Conservation (phyloP, 2,329 filamentous ascomycete species). For the Leptographium procerum region DNA sequence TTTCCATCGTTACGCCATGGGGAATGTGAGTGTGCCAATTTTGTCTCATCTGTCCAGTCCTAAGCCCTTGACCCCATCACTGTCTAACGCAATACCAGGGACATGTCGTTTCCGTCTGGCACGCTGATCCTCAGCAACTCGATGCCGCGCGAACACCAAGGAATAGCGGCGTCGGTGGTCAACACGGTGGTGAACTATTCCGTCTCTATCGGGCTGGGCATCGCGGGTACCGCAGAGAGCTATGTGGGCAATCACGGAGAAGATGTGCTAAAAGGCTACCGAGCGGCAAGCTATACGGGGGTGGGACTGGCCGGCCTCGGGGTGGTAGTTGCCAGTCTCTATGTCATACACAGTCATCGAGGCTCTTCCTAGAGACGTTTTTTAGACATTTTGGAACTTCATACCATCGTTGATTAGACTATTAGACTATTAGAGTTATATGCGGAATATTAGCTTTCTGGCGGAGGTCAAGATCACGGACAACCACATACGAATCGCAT, state of each 20-base stretch:
- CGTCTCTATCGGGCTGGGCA: constrained; percentile 52
- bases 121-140: constrained; percentile 43
- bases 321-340: constrained; percentile 10
- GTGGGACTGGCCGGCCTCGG: constrained; percentile 25
- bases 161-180: constrained; percentile 40
- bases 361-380: too few relatives aligned
- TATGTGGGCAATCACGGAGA: constrained; percentile 19
- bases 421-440: too few relatives aligned
- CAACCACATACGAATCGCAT: too few relatives aligned
- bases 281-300: constrained; percentile 26
- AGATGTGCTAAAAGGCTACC: constrained; percentile 21
- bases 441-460: too few relatives aligned
- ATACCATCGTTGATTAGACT: too few relatives aligned
- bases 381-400: not conserved
- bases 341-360: not conserved
- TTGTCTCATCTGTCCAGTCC: constrained; percentile 32
- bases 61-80: constrained; percentile 41
- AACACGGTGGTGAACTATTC: constrained; percentile 58
- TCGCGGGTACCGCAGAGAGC: constrained; percentile 52
- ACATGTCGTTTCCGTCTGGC: constrained; percentile 14
- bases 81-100: constrained; percentile 28
- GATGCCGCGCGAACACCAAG: constrained; percentile 32
- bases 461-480: too few relatives aligned
- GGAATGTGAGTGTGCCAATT: constrained; percentile 26
- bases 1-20: constrained; percentile 20